Conservation (phyloP, 495 filamentous ascomycete genomes). For the Schizothecium vesticola region DNA sequence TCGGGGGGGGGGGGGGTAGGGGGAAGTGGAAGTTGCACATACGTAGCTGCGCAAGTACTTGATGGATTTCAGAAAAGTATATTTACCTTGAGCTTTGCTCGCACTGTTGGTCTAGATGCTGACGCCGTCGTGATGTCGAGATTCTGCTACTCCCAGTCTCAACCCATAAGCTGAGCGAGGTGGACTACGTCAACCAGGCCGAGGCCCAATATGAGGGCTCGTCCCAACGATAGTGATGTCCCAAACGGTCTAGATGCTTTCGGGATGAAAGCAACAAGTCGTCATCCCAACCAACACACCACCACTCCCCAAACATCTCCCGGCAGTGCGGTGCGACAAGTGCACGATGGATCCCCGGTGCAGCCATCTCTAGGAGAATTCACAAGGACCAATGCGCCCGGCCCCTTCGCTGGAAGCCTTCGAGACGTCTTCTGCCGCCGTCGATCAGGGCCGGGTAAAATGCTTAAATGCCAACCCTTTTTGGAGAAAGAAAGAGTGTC, state of each 20-base stretch:
- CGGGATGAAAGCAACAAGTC: too few species aligned
- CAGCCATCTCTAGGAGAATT: neutral
- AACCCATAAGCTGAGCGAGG: neutral
- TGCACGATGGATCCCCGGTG: neutral
- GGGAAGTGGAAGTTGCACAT: neutral
- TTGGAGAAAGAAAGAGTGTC: neutral
- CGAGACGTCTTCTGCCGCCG: conserved; percentile 9
- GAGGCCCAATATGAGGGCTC: neutral
- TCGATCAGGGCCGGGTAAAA: conserved; percentile 5
- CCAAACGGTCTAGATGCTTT: too few species aligned
- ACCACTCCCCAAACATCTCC: neutral
- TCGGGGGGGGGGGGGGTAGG: neutral
- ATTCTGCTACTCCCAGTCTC: neutral
- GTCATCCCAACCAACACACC: neutral
- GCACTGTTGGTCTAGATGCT: neutral
- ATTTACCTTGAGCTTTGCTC: neutral
- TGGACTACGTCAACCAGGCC: neutral
- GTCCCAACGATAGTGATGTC: neutral
- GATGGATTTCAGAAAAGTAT: neutral
- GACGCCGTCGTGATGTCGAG: neutral
- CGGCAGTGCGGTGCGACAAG: neutral
- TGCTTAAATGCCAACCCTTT: neutral
- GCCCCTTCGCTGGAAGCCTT: neutral
- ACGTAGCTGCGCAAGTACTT: neutral
- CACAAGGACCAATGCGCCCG: neutral